Percentiles rank a stretch among this genome's conserved stretches.
Evolutionary conservation across 129 eudicot species (phyloP).

Genomic region (Chrysanthemum lavandulifolium): DNA sequence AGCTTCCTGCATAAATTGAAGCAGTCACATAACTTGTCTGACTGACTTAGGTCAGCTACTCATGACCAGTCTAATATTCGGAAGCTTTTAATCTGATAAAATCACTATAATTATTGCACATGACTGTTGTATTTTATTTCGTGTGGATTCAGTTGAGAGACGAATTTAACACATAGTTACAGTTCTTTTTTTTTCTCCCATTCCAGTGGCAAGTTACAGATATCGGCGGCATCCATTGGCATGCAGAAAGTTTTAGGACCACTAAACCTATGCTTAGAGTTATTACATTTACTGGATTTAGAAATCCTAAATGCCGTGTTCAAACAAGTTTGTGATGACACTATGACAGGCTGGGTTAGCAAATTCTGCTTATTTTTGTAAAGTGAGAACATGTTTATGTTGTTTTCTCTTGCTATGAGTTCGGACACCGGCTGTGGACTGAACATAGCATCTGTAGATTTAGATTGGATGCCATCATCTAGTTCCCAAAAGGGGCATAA

Average conservation of each 20-base stretch:
- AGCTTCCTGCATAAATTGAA: not conserved
- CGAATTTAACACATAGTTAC: not conserved
- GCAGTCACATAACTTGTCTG: not conserved
- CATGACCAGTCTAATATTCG: not conserved
- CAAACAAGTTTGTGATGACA: too few species aligned
- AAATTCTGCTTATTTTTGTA: too few species aligned
- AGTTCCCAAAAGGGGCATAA: too few species aligned
- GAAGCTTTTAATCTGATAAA: not conserved
- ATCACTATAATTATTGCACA: not conserved
- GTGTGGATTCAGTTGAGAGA: not conserved
- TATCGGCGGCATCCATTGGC: not conserved
- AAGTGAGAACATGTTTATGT: not conserved
- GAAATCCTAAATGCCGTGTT: not conserved
- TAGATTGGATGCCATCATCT: too few species aligned
- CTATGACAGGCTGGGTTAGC: too few species aligned
- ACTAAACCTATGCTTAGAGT: not conserved
- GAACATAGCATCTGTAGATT: conserved; percentile 6
- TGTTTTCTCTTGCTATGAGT: not conserved
- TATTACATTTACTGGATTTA: not conserved
- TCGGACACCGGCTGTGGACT: not conserved
- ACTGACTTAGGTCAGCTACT: not conserved
- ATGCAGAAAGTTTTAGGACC: not conserved
- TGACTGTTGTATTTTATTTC: not conserved
- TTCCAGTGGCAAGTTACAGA: not conserved
- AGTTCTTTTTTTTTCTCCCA: not conserved